A percentile compares a stretch with the other conserved stretches of the same genome.
phyloP scores from a whole-genome alignment of 2,329 filamentous ascomycete genomes.

The Fusarium sp. region DNA sequence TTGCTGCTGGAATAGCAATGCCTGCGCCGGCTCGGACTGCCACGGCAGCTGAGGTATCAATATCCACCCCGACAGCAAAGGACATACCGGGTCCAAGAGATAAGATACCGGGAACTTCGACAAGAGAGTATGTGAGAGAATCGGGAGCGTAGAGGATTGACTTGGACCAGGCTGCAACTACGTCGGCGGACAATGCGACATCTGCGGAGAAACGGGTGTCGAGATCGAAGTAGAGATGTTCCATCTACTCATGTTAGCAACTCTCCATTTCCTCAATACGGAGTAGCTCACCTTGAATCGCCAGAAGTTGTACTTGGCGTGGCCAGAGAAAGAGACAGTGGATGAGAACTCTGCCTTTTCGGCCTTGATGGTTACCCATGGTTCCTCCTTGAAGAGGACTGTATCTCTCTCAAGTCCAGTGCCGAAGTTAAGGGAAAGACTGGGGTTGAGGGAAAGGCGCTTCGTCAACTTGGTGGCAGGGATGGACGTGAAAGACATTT shows the following conservation, averaged over 20 bases:
- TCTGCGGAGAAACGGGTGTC: slow-evolving; percentile 11
- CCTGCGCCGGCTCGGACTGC: slow-evolving; percentile 3
- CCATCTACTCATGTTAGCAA: neutral
- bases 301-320: slow-evolving; percentile 22
- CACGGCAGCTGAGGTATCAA: slow-evolving; percentile 9
- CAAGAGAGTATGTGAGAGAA: neutral
- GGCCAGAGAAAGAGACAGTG: slow-evolving; percentile 1
- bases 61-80: slow-evolving; percentile 1
- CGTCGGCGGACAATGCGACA: neutral
- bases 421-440: neutral
- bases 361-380: slow-evolving; percentile 16
- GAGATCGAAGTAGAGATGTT: slow-evolving; percentile 12
- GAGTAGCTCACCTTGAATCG: neutral
- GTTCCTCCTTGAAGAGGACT: slow-evolving; percentile 5
- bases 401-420: slow-evolving; percentile 7
- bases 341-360: slow-evolving; percentile 16
- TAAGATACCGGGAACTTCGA: slow-evolving; percentile 8
- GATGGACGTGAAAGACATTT: slow-evolving; percentile 15
- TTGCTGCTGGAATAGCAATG: slow-evolving; percentile 1
- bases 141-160: slow-evolving; percentile 14
- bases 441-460: neutral
- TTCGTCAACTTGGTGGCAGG: slow-evolving; percentile 7
- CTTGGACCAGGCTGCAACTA: slow-evolving; percentile 9
- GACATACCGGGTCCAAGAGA: slow-evolving; percentile 7
- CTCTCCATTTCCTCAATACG: accelerated